These are phyloP conservation scores for Cutaneotrichosporon daszewskae DNA, from an alignment of 1,284 basidiomycete species.

Conservation along the genomic window DNA sequence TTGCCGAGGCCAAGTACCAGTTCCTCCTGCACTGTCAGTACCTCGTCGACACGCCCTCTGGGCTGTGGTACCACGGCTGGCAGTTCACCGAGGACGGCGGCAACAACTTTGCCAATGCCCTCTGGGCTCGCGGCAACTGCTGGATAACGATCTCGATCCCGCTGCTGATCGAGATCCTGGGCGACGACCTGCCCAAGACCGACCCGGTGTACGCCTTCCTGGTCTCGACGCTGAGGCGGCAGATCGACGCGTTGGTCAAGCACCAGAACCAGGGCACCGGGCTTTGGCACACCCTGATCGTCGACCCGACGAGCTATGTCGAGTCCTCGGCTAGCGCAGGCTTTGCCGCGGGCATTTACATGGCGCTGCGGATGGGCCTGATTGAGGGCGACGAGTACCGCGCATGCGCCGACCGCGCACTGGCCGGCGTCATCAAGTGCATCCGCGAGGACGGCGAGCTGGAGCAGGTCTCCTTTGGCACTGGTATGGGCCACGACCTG, in stretches of 20 bases:
- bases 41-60: constrained; percentile 27
- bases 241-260: constrained; percentile 56
- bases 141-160: constrained; percentile 61
- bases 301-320: constrained; percentile 57
- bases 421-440: constrained; percentile 55
- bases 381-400: constrained; percentile 51
- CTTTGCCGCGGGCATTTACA: constrained; percentile 59
- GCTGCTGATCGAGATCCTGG: constrained; percentile 56
- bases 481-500: constrained; percentile 55
- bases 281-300: constrained; percentile 60
- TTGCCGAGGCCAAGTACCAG: constrained; percentile 51
- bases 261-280: constrained; percentile 54
- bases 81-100: constrained; percentile 21
- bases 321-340: constrained; percentile 59
- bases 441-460: constrained; percentile 56
- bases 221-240: constrained; percentile 52
- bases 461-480: constrained; percentile 57
- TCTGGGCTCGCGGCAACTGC: constrained; percentile 62
- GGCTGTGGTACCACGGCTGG: constrained; percentile 48
- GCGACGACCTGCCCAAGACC: constrained; percentile 40
- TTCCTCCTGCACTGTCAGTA: constrained; percentile 33
- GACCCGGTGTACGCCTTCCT: constrained; percentile 54
- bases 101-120: constrained; percentile 54
- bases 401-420: constrained; percentile 51
- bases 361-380: constrained; percentile 51